Evolutionary conservation across 352 stramenopile genomes (phyloP), one percentile per base, ranked within the genome.

Genomic region (Phytophthora sojae): DNA sequence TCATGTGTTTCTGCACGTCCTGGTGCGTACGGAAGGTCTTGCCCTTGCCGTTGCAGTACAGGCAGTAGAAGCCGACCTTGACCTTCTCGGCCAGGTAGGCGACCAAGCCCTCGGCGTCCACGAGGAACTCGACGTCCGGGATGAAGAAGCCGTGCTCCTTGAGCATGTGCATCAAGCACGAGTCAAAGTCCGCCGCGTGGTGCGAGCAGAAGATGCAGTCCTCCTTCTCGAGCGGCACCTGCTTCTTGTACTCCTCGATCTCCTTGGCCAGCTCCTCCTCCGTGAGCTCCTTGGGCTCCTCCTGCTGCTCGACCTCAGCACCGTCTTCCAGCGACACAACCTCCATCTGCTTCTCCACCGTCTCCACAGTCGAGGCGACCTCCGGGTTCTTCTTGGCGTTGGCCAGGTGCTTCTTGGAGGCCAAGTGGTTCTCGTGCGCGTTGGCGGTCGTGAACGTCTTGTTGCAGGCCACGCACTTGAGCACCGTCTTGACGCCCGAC

Each of bases 1-100:
- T 89, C 96, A 99, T 99, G 83, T 99, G 97, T 77, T 98, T 97
- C 77, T 98, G 91, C 57, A 92, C 93, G 55, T 95, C 95, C 67
- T 97, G 82, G 66, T 89, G 92, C 30, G 83, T 92, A 6, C 75
- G 81, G 82, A 99, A 99, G 4, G 83, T 73, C 75, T 96, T 93
- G 57, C 91, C 89, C 66, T 94, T 93, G 47, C 89, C 89, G 69
- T 99, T 97, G 76, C 97, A 99, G 75, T 98, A 99, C 54, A 99
- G 79, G 70, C 97, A 99, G 56, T 93, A 91, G 57, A 98, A 94
- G 14, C 96, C 96, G 2, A 98, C 77, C 75, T 98, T 98, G 67
- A 99, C 92, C 77, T 99, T 99, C 77, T 99, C 94, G 6, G 94
- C 89, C 69, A 97, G 85, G 79, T 99, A 99, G 49, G 82, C 84